Evolutionary conservation across 805 yeast species (phyloP).

Genomic region (Zygotorulaspora chibaensis): DNA sequence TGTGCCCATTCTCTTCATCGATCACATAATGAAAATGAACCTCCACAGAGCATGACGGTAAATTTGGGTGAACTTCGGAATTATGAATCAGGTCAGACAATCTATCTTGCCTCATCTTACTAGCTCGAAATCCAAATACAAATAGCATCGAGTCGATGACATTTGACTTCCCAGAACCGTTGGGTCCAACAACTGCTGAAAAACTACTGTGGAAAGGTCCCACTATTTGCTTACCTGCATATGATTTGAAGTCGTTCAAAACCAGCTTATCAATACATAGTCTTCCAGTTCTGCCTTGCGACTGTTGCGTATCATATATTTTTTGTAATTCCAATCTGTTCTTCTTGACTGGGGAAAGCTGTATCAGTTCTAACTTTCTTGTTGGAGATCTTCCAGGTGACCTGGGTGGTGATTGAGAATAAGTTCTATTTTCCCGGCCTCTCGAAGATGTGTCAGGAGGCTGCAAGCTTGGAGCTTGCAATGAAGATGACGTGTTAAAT

Average conservation of each 20-base stretch:
- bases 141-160: slow-evolving; percentile 94
- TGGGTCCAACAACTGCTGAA: slow-evolving; percentile 97
- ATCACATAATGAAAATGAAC: slow-evolving; percentile 76
- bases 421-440: slow-evolving; percentile 32
- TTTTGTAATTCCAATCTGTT: slow-evolving; percentile 32
- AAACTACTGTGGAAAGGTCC: slow-evolving; percentile 95
- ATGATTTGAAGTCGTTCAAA: slow-evolving; percentile 85
- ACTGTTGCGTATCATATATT: slow-evolving; percentile 24
- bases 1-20: slow-evolving; percentile 49
- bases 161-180: slow-evolving; percentile 96
- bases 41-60: slow-evolving; percentile 82
- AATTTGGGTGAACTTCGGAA: slow-evolving; percentile 64
- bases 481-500: slow-evolving; percentile 20
- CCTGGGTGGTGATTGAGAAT: slow-evolving; percentile 32
- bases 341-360: slow-evolving; percentile 39
- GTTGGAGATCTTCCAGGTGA: slow-evolving; percentile 38
- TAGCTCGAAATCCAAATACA: slow-evolving; percentile 95
- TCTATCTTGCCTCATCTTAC: slow-evolving; percentile 94
- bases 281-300: slow-evolving; percentile 43
- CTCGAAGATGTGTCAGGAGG: slow-evolving; percentile 35
- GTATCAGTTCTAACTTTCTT: slow-evolving; percentile 40
- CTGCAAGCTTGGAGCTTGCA: slow-evolving; percentile 28
- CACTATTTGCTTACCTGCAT: slow-evolving; percentile 86
- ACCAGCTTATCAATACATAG: slow-evolving; percentile 71
- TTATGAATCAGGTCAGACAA: slow-evolving; percentile 90